Evolutionary conservation across 192 early-diverging fungal species (phyloP).

Genomic region (Backusella morwellensis): DNA sequence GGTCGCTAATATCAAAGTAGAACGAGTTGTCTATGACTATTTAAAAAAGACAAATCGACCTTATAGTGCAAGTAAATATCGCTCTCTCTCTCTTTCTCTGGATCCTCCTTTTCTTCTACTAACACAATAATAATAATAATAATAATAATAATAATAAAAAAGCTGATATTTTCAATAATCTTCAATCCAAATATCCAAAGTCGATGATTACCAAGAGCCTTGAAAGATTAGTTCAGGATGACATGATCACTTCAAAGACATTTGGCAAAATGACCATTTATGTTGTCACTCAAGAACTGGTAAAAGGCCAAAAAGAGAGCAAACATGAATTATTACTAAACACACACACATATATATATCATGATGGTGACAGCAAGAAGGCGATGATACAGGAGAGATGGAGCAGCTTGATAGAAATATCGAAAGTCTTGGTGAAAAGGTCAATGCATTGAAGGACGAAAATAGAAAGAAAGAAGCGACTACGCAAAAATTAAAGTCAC

Average conservation of each 20-base stretch:
- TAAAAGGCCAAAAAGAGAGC: neutral
- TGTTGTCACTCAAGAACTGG: neutral
- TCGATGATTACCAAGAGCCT: neutral
- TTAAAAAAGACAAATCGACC: constrained; percentile 17
- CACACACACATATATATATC: neutral
- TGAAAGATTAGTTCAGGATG: neutral
- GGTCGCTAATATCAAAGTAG: neutral
- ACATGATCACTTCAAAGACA: neutral
- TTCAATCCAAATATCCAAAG: constrained; percentile 16
- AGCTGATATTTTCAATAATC: constrained; percentile 20
- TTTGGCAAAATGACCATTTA: constrained; percentile 14
- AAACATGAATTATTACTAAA: neutral
- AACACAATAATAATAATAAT: neutral
- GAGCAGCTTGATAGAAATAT: neutral
- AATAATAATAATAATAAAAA: too few relatives aligned
- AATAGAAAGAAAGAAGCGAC: neutral
- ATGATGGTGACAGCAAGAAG: neutral
- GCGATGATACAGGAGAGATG: neutral
- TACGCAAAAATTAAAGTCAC: constrained; percentile 8
- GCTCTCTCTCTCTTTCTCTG: neutral
- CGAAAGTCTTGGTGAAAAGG: neutral
- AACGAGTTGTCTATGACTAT: constrained; percentile 5
- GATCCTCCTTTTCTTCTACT: neutral
- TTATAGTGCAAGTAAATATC: constrained; percentile 16
- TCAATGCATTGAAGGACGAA: neutral